phyloP scores from a whole-genome alignment of 208 protist species.

The Crithidia bombi region DNA sequence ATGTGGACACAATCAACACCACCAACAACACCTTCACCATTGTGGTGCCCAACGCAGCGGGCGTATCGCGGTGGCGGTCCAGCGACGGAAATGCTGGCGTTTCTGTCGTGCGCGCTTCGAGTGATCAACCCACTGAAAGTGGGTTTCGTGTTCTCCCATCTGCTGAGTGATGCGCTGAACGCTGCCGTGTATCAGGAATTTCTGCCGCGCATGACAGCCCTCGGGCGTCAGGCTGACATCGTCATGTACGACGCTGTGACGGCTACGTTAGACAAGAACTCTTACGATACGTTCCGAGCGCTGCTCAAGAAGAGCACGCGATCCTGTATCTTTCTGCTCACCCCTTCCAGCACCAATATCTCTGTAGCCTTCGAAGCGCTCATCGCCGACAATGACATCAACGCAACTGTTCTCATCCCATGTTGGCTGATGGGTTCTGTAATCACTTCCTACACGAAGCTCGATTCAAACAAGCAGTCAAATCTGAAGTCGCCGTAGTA shows the following conservation, averaged over 20 bases:
- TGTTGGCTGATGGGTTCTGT: conserved; percentile 24
- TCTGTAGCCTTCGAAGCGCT: background rate
- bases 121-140: conserved; percentile 6
- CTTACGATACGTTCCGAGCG: background rate
- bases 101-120: conserved; percentile 20
- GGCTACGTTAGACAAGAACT: background rate
- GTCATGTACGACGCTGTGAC: background rate
- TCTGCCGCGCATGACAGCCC: background rate
- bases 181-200: conserved; percentile 9
- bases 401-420: conserved; percentile 10
- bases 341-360: background rate
- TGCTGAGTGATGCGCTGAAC: background rate
- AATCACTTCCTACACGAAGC: background rate
- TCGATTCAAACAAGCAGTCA: background rate
- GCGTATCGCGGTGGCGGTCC: conserved; percentile 17
- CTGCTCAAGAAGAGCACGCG: background rate
- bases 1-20: background rate
- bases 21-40: conserved; percentile 2
- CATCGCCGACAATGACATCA: background rate
- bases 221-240: background rate
- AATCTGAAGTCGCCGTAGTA: background rate
- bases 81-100: conserved; percentile 29
- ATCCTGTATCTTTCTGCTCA: conserved; percentile 24
- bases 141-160: conserved; percentile 18
- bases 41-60: conserved; percentile 6